These are phyloP conservation scores for Trichothecium roseum DNA, from an alignment of 2,329 filamentous ascomycete species.

Conservation along the genomic window DNA sequence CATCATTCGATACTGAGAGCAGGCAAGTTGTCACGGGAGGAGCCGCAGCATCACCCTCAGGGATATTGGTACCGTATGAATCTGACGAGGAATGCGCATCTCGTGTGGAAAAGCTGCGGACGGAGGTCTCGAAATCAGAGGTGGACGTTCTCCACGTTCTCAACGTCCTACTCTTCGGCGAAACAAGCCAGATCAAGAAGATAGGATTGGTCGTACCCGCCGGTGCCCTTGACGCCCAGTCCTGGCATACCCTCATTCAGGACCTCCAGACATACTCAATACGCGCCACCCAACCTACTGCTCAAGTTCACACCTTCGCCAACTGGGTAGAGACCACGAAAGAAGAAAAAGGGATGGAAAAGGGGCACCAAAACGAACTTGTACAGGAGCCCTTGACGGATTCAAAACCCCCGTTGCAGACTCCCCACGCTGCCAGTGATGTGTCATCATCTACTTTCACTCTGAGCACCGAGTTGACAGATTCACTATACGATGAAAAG, in stretches of 20 bases:
- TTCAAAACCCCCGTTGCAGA: conserved; percentile 1
- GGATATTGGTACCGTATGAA: conserved; percentile 4
- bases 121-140: background rate
- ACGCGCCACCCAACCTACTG: background rate
- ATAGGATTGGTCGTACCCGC: conserved; percentile 3
- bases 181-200: conserved; percentile 3
- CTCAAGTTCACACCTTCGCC: conserved; percentile 2
- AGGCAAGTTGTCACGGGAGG: conserved; percentile 1
- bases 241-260: conserved; percentile 4
- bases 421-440: background rate
- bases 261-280: conserved; percentile 3
- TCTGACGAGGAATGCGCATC: conserved; percentile 2
- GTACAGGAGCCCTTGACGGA: too few relatives aligned
- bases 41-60: background rate
- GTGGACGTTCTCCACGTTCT: conserved; percentile 1
- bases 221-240: conserved; percentile 2
- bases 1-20: conserved; percentile 1
- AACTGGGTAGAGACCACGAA: conserved; percentile 3
- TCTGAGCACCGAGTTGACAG: conserved; percentile 4
- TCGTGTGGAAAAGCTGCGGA: conserved; percentile 2
- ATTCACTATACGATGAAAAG: conserved; percentile 3
- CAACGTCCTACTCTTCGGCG: conserved; percentile 5
- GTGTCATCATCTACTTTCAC: conserved; percentile 3
- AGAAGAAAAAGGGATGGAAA: too few relatives aligned
- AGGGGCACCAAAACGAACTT: too few relatives aligned